Evolutionary conservation across 306 rosid species (phyloP).

Genomic region (Cucurbita pepo): DNA sequence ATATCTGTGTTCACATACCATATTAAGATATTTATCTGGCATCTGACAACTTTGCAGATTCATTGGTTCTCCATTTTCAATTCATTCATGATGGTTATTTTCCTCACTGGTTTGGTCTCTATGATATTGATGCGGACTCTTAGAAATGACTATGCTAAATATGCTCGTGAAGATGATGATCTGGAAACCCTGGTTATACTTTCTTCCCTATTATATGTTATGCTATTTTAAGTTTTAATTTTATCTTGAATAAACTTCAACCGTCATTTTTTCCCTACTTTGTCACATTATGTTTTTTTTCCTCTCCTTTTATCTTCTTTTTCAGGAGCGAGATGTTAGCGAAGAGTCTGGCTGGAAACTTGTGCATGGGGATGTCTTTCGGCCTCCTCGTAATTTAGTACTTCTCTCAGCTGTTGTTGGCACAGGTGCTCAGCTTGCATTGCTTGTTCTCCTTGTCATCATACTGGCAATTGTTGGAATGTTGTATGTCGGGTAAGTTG

Average conservation of each 20-base stretch:
- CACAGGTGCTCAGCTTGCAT: constrained; percentile 93
- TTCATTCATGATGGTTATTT: constrained; percentile 99
- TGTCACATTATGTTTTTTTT: not conserved
- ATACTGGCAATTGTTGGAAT: constrained; percentile 93
- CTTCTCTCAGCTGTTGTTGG: constrained; percentile 97
- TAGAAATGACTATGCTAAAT: constrained; percentile 96
- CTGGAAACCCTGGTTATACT: constrained; percentile 75
- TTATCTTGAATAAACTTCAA: not conserved
- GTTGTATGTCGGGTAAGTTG: constrained; percentile 81
- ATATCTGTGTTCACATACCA: not conserved
- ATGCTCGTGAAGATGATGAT: constrained; percentile 98
- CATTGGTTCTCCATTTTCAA: constrained; percentile 99
- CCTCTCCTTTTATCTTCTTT: constrained; percentile 2
- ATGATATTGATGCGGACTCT: constrained; percentile 98
- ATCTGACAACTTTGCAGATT: constrained; percentile 41
- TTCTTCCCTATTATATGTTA: constrained; percentile 1
- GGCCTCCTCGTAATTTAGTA: constrained; percentile 71
- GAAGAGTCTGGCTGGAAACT: constrained; percentile 99
- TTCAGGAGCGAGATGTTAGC: constrained; percentile 91
- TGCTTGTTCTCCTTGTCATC: constrained; percentile 94
- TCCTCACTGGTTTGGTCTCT: constrained; percentile 97
- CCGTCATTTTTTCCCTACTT: not conserved
- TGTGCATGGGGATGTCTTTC: constrained; percentile 98
- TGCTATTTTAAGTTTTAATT: not conserved
- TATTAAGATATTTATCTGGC: constrained; percentile 8